Evolutionary conservation across 2,329 filamentous ascomycete genomes (phyloP).

Genomic region (Xylariaceae sp.): DNA sequence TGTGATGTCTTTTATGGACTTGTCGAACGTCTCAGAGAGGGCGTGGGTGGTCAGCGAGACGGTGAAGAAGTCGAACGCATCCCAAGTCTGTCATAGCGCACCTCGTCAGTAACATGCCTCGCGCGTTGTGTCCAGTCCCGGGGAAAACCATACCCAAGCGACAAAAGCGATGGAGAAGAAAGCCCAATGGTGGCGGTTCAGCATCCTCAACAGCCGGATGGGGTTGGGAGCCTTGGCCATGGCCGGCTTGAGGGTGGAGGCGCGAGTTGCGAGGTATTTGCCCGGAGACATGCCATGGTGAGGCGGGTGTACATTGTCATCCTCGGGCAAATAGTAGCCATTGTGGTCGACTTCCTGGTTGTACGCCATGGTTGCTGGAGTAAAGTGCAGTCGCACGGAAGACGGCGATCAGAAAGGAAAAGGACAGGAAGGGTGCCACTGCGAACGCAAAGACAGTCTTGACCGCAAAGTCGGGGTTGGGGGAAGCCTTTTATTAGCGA

Average conservation of each 20-base stretch:
- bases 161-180: constrained; percentile 52
- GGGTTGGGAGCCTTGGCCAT: constrained; percentile 53
- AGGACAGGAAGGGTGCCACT: too few relatives aligned
- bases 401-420: too few relatives aligned
- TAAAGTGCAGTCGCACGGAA: background rate
- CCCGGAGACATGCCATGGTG: constrained; percentile 45
- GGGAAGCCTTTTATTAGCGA: too few relatives aligned
- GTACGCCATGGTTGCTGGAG: background rate
- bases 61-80: constrained; percentile 64
- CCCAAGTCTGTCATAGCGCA: constrained; percentile 45
- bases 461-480: too few relatives aligned
- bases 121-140: background rate
- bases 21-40: constrained; percentile 48
- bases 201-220: constrained; percentile 42
- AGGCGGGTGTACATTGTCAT: constrained; percentile 31
- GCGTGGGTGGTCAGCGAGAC: constrained; percentile 56
- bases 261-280: constrained; percentile 46
- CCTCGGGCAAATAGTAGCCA: constrained; percentile 5
- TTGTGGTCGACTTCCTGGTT: constrained; percentile 1
- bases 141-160: constrained; percentile 45
- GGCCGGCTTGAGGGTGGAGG: constrained; percentile 53
- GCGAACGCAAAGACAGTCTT: too few relatives aligned
- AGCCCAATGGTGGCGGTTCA: constrained; percentile 48
- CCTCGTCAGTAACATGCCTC: background rate
- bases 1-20: constrained; percentile 53